Conservation (phyloP, 108 stramenopile genomes). For the Nitzschia sp. region DNA sequence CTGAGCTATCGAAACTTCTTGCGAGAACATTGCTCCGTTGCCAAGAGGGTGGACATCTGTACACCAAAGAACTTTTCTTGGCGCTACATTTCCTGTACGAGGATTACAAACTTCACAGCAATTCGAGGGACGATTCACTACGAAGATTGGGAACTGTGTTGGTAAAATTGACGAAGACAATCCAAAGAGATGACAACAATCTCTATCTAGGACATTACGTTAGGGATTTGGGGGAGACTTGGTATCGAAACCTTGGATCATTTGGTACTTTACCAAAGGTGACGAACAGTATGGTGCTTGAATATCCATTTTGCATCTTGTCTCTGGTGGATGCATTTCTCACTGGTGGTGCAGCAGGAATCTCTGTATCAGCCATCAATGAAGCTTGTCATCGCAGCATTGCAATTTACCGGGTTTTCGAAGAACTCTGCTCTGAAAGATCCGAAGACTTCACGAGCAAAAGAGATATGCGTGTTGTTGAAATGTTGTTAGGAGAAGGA, state of each 20-base stretch:
- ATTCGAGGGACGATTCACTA: conserved; percentile 17
- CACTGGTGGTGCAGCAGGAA: too few relatives aligned
- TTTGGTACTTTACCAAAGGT: too few relatives aligned
- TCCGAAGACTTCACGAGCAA: not conserved
- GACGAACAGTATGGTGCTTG: not conserved
- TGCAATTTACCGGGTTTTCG: conserved; percentile 53
- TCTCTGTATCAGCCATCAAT: conserved; percentile 20
- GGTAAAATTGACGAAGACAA: conserved; percentile 13
- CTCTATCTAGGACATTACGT: conserved; percentile 48
- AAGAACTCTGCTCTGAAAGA: conserved; percentile 16
- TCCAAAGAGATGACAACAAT: not conserved
- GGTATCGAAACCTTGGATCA: conserved; percentile 4
- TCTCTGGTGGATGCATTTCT: conserved; percentile 37
- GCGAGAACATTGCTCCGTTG: conserved; percentile 19
- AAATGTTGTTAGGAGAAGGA: conserved; percentile 65
- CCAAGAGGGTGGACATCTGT: not conserved
- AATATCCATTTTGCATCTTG: conserved; percentile 39
- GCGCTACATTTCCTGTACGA: conserved; percentile 72
- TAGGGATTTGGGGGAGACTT: conserved; percentile 34
- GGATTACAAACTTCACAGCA: conserved; percentile 57
- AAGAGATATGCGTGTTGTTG: conserved; percentile 41
- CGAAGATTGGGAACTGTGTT: conserved; percentile 28
- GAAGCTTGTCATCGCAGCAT: conserved; percentile 46
- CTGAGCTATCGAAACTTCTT: conserved; percentile 8
- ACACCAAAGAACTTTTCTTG: conserved; percentile 51